Evolutionary conservation across 164 flowering plant genomes (phyloP).

Genomic region (Sextonia rubra): DNA sequence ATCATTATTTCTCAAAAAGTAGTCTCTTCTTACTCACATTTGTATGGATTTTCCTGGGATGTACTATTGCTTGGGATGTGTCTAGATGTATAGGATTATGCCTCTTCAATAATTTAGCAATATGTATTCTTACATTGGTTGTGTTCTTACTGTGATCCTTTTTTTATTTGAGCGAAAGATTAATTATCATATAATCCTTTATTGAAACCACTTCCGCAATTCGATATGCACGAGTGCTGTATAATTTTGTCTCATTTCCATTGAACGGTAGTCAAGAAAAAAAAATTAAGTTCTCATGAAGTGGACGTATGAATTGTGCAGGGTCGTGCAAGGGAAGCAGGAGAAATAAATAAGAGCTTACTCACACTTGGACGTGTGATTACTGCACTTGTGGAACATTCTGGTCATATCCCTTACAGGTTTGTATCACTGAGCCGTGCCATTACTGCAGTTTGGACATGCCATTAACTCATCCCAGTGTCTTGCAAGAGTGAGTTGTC

Average conservation of each 20-base stretch:
- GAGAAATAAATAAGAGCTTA: constrained; percentile 90
- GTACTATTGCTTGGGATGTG: no score
- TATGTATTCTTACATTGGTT: no score
- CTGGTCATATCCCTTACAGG: constrained; percentile 82
- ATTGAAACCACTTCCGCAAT: no score
- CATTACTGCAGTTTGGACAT: not conserved
- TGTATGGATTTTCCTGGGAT: no score
- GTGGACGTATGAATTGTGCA: constrained; percentile 19
- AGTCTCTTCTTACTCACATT: no score
- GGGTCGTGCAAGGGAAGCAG: constrained; percentile 92
- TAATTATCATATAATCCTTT: no score
- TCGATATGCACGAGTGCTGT: not conserved
- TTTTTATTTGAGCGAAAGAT: no score
- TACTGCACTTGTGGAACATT: constrained; percentile 85
- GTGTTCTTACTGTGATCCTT: no score
- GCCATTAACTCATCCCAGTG: not conserved
- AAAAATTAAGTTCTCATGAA: not conserved
- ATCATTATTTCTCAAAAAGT: no score
- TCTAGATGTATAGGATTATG: no score
- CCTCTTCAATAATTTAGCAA: no score
- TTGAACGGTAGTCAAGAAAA: not conserved
- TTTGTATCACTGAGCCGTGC: constrained; percentile 7
- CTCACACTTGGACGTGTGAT: constrained; percentile 90
- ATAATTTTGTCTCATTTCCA: not conserved
- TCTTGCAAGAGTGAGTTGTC: not conserved